Conservation (phyloP, 2,329 filamentous ascomycete genomes). For the Pseudodiploospora longispora region DNA sequence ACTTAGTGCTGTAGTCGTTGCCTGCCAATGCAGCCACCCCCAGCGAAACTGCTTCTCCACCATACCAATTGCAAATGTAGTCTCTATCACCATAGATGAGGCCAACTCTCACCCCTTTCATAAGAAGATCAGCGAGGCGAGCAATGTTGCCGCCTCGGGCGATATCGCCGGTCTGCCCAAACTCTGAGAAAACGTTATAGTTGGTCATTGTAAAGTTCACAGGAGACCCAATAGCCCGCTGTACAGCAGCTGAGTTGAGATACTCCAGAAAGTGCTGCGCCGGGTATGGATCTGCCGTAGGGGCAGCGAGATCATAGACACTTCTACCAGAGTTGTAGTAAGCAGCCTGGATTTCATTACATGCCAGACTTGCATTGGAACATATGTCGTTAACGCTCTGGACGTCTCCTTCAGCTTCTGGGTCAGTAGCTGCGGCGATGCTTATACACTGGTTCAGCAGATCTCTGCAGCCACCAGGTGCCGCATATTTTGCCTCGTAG, state of each 20-base stretch:
- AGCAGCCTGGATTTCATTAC: conserved; percentile 44
- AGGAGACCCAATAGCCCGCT: conserved; percentile 52
- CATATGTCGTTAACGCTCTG: conserved; percentile 34
- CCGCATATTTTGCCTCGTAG: conserved; percentile 25
- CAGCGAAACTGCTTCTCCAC: conserved; percentile 66
- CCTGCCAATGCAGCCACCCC: conserved; percentile 45
- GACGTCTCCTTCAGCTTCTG: conserved; percentile 31
- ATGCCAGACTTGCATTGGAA: conserved; percentile 35
- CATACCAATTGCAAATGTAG: conserved; percentile 60
- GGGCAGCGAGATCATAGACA: conserved; percentile 53
- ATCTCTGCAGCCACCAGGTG: conserved; percentile 32
- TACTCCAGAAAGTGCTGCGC: conserved; percentile 53
- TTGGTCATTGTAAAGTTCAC: conserved; percentile 50
- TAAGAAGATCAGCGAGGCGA: conserved; percentile 52
- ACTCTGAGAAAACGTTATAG: conserved; percentile 36
- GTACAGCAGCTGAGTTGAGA: conserved; percentile 51
- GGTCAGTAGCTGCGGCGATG: conserved; percentile 31
- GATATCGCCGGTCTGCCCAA: conserved; percentile 48
- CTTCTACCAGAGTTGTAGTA: conserved; percentile 51
- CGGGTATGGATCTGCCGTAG: conserved; percentile 52
- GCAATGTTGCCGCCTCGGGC: conserved; percentile 54
- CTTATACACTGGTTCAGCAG: conserved; percentile 44
- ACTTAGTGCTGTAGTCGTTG: conserved; percentile 41
- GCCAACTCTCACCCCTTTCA: conserved; percentile 58
- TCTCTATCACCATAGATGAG: conserved; percentile 62